Evolutionary conservation across 768 basidiomycete species (phyloP).

Genomic region (Clathrus columnatus): DNA sequence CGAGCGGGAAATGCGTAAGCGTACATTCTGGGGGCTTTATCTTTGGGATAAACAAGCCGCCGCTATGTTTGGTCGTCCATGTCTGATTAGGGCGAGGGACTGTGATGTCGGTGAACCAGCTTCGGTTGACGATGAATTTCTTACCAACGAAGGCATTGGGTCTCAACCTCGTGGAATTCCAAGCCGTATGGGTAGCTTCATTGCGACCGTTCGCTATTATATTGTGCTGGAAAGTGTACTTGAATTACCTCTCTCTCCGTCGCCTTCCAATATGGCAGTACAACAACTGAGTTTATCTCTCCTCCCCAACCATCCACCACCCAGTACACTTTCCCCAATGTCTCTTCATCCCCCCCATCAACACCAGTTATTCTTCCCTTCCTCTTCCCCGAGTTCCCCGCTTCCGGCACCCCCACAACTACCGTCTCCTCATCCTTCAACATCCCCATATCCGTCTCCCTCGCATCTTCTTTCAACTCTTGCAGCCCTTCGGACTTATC

Average conservation of each 20-base stretch:
- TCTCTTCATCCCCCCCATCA: not conserved
- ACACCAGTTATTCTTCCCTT: not conserved
- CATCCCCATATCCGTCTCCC: conserved; percentile 1
- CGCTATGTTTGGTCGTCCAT: conserved; percentile 83
- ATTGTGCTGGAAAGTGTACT: conserved; percentile 84
- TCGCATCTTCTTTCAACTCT: conserved; percentile 70
- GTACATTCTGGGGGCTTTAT: conserved; percentile 96
- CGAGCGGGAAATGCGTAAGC: conserved; percentile 85
- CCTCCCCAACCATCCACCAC: conserved; percentile 71
- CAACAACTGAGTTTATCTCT: conserved; percentile 26
- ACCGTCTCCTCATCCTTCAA: conserved; percentile 41
- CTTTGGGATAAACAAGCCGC: conserved; percentile 92
- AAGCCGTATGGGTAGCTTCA: conserved; percentile 74
- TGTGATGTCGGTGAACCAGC: conserved; percentile 87
- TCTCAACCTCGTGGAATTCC: conserved; percentile 63
- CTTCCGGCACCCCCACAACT: conserved; percentile 41
- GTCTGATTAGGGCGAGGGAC: conserved; percentile 78
- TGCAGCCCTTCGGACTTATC: conserved; percentile 65
- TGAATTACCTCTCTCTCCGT: conserved; percentile 48
- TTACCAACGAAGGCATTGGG: conserved; percentile 58
- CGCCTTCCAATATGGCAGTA: not conserved
- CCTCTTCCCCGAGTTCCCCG: not conserved
- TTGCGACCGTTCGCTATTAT: conserved; percentile 67
- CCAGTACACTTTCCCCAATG: conserved; percentile 51
- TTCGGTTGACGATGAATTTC: conserved; percentile 82